Evolutionary conservation across 1,284 basidiomycete genomes (phyloP), one percentile per base, ranked within the genome.

Genomic region (Sphaerobolus stellatus): DNA sequence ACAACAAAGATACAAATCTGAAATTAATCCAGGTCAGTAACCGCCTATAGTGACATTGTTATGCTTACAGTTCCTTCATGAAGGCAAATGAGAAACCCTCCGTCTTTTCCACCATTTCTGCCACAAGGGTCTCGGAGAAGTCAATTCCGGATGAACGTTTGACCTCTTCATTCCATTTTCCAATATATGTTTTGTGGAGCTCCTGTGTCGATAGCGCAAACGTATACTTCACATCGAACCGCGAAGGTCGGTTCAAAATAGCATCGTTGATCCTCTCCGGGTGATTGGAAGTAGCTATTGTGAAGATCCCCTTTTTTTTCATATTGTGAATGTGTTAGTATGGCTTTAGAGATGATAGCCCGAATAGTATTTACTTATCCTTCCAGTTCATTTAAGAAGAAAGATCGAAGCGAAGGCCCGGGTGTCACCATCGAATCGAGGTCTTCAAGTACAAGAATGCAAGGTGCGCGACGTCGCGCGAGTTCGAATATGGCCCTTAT

Each of bases 201-300:
- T 50, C 60, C 18, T 30, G 16, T 28, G 40, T 58, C 1, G 66
- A 66, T 3, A 67, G 56, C 20, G 30, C 62, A 60, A 76, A 78
- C 6, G 61, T 62, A 70, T 76, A 78, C 54, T 78, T 78, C 20
- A 76, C 66, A 59, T 79, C 76, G 58, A 79, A 79, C 18, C 77
- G 68, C 8, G 74, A 76, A 1, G 77, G 77, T 5, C 77, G 68
- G 57, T 72, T 76, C 9, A 76, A 69, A 13, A 79, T 63, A 4
- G 73, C 72, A 16, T 75, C 74, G 58, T 79, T 76, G 47, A 79
- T 72, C 8, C 66, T 63, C 53, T 78, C 76, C 50, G 76, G 72
- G 63, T 79, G 75, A 60, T 79, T 79, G 16, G 76, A 77, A 1
- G 77, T 77, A 7, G 71, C 76, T 57, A 79, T 74, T 57, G 76